Conservation (phyloP, 768 basidiomycete species). For the Punctularia strigosozonata region DNA sequence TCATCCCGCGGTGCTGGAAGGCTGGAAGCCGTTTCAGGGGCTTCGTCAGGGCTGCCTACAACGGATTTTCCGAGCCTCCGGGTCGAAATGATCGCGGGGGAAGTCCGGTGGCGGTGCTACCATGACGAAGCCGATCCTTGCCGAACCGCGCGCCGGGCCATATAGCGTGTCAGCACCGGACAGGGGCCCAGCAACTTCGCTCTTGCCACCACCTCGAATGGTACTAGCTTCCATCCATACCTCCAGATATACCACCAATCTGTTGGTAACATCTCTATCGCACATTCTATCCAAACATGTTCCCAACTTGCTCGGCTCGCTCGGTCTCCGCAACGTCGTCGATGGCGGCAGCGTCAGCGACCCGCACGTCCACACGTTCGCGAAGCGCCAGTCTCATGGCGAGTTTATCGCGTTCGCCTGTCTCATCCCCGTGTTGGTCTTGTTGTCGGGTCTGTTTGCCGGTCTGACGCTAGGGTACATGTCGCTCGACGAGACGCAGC, state of each 20-base stretch:
- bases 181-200: too few species aligned
- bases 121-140: too few species aligned
- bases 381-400: conserved; percentile 18
- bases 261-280: conserved; percentile 13
- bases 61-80: too few species aligned
- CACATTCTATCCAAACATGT: conserved; percentile 16
- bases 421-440: conserved; percentile 77
- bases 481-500: conserved; percentile 87
- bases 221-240: not conserved
- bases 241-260: not conserved
- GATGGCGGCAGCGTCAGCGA: not conserved
- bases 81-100: too few species aligned
- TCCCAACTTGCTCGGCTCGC: conserved; percentile 7
- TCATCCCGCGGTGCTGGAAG: too few species aligned
- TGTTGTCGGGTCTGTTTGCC: conserved; percentile 80
- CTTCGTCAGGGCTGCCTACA: too few species aligned
- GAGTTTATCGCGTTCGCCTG: conserved; percentile 29
- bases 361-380: conserved; percentile 11
- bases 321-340: not conserved
- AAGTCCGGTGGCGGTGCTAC: too few species aligned
- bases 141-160: too few species aligned
- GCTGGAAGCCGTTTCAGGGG: too few species aligned
- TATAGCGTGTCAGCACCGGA: too few species aligned
- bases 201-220: not conserved
- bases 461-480: conserved; percentile 88